Evolutionary conservation across 495 filamentous ascomycete genomes (phyloP).

Genomic region (Jackrogersella minutella): DNA sequence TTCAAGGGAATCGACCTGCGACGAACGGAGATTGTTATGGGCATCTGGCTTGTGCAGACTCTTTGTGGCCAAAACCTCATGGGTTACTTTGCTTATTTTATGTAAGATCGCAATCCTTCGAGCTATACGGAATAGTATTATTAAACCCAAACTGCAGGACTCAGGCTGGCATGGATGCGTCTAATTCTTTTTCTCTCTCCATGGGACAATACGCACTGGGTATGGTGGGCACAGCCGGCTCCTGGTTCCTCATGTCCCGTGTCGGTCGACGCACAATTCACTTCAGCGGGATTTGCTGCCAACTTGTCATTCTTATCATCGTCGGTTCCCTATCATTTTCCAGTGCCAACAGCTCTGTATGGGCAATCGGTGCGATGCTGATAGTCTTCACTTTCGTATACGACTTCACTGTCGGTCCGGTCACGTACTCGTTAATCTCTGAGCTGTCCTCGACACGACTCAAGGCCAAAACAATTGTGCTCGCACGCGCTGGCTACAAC

Average conservation of each 20-base stretch:
- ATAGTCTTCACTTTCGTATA: conserved; percentile 63
- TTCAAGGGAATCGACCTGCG: conserved; percentile 71
- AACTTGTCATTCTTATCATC: conserved; percentile 49
- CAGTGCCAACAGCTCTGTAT: conserved; percentile 34
- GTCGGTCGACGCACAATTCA: conserved; percentile 62
- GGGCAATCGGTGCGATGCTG: conserved; percentile 57
- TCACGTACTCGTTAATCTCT: conserved; percentile 64
- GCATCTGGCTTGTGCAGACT: conserved; percentile 74
- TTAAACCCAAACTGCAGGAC: conserved; percentile 42
- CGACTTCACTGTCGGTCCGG: conserved; percentile 62
- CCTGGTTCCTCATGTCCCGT: conserved; percentile 59
- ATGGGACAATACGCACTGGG: conserved; percentile 55
- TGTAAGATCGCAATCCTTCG: conserved; percentile 36
- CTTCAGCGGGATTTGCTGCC: conserved; percentile 51
- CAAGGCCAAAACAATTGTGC: conserved; percentile 63
- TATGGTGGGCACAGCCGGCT: conserved; percentile 59
- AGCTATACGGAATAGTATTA: background rate
- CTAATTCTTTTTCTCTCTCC: conserved; percentile 60
- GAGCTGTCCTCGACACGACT: conserved; percentile 63
- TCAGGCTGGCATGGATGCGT: conserved; percentile 66
- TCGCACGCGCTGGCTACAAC: conserved; percentile 63
- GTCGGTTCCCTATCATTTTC: conserved; percentile 49
- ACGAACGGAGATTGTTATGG: conserved; percentile 71
- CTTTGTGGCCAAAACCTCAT: conserved; percentile 71
- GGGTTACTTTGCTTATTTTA: conserved; percentile 75